Evolutionary conservation across 2,329 filamentous ascomycete genomes (phyloP), one percentile per base, ranked within the genome.

Genomic region (Monosporascus ibericus): DNA sequence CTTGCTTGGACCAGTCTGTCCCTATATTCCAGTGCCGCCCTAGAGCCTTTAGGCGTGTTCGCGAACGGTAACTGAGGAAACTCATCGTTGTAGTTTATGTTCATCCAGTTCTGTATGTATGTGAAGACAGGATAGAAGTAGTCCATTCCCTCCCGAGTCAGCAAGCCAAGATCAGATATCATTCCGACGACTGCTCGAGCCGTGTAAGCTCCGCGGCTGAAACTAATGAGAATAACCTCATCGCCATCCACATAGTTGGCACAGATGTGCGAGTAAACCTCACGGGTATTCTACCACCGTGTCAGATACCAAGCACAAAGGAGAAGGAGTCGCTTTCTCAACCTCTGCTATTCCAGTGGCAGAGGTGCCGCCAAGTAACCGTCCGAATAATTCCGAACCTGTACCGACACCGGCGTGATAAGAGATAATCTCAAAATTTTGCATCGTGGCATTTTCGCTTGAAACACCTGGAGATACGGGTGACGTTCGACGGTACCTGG

Each of bases 371-470:
- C 80, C 79, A 0, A 75, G 74, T 17, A 83, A 55, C 44, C 71
- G 70, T 52, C 81, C 77, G n/a, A 80, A 51, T 30, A 72, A 57
- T 44, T 73, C 74, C 56, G 74, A 73, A 1, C 75, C 75, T 3
- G 79, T 80, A 17, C 82, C 82, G 27, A 85, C 79, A 20, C 82
- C 82, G 8, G 79, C 78, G 61, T 83, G 79, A 61, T 85, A 85
- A 59, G 76, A 79, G 52, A 84, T 77, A 57, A 85, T 75, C 63
- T 85, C 81, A 42, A 42, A 80, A 18, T 69, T 75, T 34, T 76
- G n/a, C 77, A 61, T 82, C 78, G 36, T 63, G 68, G 60, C 76
- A 78, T 39, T 63, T 69, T 38, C 75, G 73, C 57, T 75, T 77
- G 60, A 85, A 76, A 51, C 78, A 79, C 39, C 80, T 75, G 14